Evolutionary conservation across 2,329 filamentous ascomycete species (phyloP).

Genomic region (Nemania abortiva): DNA sequence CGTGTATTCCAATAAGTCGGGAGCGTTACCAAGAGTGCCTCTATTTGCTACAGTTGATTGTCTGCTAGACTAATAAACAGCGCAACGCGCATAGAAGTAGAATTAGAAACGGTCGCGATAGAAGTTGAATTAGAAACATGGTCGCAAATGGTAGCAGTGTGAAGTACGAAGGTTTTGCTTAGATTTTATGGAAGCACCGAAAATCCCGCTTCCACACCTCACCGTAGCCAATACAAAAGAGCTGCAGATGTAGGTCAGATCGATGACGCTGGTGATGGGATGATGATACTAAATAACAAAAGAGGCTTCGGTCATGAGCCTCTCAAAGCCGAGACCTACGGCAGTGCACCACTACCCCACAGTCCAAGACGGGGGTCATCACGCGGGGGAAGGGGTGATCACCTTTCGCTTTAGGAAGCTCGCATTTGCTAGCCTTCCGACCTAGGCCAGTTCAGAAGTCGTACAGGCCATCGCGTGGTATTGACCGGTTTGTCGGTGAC

Average conservation of each 20-base stretch:
- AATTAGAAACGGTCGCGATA: too few species aligned
- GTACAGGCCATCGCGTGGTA: conserved; percentile 12
- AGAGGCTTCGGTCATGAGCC: conserved; percentile 17
- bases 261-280: not conserved
- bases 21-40: too few species aligned
- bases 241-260: too few species aligned
- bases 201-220: not conserved
- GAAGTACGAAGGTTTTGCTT: not conserved
- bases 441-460: not conserved
- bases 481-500: not conserved
- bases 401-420: conserved; percentile 36
- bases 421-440: not conserved
- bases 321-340: conserved; percentile 23
- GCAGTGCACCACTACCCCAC: conserved; percentile 26
- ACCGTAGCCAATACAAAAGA: not conserved
- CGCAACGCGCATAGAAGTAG: too few species aligned
- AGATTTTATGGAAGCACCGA: not conserved
- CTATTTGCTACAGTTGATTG: too few species aligned
- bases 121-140: not conserved
- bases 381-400: conserved; percentile 32
- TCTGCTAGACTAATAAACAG: too few species aligned
- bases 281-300: not conserved
- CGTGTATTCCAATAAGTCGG: too few species aligned
- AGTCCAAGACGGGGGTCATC: conserved; percentile 32
- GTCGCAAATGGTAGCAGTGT: not conserved